These are phyloP conservation scores for Prosopis cineraria DNA, from an alignment of 306 rosid species.

Conservation along the genomic window DNA sequence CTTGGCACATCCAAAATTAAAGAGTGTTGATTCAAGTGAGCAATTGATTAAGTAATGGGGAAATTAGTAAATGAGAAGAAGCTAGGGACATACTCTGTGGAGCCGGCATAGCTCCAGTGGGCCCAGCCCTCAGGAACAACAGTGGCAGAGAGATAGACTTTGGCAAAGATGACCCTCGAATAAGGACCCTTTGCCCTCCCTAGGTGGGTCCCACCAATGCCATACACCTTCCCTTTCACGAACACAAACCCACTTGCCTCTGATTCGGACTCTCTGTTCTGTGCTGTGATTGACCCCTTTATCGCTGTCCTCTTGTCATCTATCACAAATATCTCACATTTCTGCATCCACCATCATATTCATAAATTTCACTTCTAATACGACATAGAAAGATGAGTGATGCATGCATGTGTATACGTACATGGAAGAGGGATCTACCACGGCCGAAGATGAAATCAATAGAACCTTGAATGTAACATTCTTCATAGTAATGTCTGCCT, in stretches of 20 bases:
- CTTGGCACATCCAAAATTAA: too few species aligned
- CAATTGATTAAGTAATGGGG: too few species aligned
- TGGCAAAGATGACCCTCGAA: constrained; percentile 53
- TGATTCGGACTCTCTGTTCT: neutral
- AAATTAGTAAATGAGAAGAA: too few species aligned
- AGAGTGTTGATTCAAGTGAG: too few species aligned
- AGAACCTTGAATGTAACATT: constrained; percentile 80
- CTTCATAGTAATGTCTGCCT: constrained; percentile 85
- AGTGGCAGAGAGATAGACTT: constrained; percentile 54
- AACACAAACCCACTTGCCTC: constrained; percentile 43
- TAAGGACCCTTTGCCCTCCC: constrained; percentile 41
- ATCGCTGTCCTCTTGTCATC: neutral
- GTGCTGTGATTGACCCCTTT: constrained; percentile 4
- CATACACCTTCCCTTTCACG: constrained; percentile 40
- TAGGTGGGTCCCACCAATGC: constrained; percentile 4
- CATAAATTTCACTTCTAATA: too few species aligned
- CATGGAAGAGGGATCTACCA: constrained; percentile 60
- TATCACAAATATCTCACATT: constrained; percentile 20
- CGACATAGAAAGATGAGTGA: neutral
- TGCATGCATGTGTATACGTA: constrained; percentile 18
- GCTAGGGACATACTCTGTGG: constrained; percentile 51
- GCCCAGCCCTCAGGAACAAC: constrained; percentile 59
- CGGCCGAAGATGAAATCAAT: constrained; percentile 96
- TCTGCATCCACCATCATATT: constrained; percentile 53
- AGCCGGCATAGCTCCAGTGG: constrained; percentile 51